Evolutionary conservation across 2,329 filamentous ascomycete species (phyloP).

Genomic region (Aureobasidium sp.): DNA sequence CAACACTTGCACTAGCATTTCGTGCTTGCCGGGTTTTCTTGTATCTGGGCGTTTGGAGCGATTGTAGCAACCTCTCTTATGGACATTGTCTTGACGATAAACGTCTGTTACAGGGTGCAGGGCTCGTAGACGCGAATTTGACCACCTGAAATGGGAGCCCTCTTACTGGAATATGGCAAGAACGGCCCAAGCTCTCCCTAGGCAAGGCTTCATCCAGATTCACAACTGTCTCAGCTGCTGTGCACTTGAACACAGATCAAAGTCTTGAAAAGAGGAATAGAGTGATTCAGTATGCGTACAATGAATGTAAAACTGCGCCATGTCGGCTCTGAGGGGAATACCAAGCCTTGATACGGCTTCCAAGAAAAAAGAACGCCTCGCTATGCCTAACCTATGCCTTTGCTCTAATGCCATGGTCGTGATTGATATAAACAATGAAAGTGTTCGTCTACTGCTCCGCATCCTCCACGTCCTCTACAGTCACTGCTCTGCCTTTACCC

Average conservation of each 20-base stretch:
- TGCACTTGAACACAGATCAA: background rate
- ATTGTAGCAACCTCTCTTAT: background rate
- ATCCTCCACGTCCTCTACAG: constrained; percentile 34
- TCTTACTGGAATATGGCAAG: background rate
- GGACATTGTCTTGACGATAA: background rate
- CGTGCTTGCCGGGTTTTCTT: background rate
- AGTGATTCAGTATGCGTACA: background rate
- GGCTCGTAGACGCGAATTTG: background rate
- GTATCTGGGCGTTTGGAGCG: background rate
- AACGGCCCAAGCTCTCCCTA: background rate
- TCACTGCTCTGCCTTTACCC: constrained; percentile 33
- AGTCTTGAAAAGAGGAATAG: background rate
- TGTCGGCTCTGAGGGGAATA: background rate
- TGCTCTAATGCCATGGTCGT: constrained; percentile 5
- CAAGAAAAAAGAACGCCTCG: constrained; percentile 10
- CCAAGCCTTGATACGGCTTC: background rate
- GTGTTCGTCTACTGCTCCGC: constrained; percentile 16
- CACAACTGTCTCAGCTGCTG: too few species aligned
- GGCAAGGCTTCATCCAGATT: background rate
- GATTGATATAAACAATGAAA: constrained; percentile 1
- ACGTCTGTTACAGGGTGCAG: background rate
- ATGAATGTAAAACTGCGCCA: background rate
- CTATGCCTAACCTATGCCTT: constrained; percentile 12
- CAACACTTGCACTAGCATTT: background rate
- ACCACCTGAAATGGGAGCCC: too few species aligned